These are phyloP conservation scores for Isabelozyma gotoi DNA, from an alignment of 805 yeast species.

Conservation along the genomic window DNA sequence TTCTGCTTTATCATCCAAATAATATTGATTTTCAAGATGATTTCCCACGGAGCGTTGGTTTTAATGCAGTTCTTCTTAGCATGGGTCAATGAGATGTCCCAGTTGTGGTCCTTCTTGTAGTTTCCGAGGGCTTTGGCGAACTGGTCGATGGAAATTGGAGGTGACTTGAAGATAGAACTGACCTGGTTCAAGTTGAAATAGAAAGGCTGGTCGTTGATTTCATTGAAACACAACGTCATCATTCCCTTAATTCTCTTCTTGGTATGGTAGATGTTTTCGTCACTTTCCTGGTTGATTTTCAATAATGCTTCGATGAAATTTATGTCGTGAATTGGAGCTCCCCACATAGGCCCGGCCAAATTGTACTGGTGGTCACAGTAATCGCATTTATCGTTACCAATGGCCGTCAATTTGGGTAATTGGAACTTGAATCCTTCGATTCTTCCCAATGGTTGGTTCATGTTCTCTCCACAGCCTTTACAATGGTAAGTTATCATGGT, in stretches of 20 bases:
- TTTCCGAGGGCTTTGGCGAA: constrained; percentile 81
- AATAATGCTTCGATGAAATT: constrained; percentile 67
- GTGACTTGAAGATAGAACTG: constrained; percentile 73
- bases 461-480: constrained; percentile 77
- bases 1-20: constrained; percentile 50
- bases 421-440: constrained; percentile 54
- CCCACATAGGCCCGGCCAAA: constrained; percentile 97
- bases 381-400: constrained; percentile 68
- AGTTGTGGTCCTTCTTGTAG: constrained; percentile 52
- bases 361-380: constrained; percentile 72
- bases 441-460: constrained; percentile 75
- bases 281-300: constrained; percentile 50
- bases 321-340: constrained; percentile 68
- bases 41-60: constrained; percentile 86
- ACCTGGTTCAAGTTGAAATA: constrained; percentile 80
- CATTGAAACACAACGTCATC: constrained; percentile 80
- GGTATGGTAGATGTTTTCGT: constrained; percentile 68
- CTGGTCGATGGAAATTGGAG: constrained; percentile 75
- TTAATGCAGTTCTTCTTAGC: constrained; percentile 83
- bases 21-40: constrained; percentile 69
- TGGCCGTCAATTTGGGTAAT: constrained; percentile 46
- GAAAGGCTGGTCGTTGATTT: constrained; percentile 61
- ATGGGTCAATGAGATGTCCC: constrained; percentile 81
- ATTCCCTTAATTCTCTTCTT: constrained; percentile 85
- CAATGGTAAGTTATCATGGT: constrained; percentile 82